Conservation (phyloP, 768 basidiomycete genomes). For the Termitomyces sp. region DNA sequence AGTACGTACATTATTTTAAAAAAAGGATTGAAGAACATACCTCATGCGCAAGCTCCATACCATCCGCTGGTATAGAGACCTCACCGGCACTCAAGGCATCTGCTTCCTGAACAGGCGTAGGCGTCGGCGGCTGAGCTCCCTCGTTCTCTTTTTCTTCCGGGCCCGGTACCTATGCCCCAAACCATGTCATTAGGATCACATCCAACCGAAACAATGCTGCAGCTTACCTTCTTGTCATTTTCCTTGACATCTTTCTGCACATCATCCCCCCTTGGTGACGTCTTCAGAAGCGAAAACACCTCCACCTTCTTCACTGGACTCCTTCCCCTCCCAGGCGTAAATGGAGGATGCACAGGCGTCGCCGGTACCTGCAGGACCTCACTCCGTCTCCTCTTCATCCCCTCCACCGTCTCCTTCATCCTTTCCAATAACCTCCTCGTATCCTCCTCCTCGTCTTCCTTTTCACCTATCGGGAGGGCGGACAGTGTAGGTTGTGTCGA, state of each 20-base stretch:
- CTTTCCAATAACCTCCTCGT: conserved; percentile 38
- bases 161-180: neutral
- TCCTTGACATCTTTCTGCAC: neutral
- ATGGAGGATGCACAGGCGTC: neutral
- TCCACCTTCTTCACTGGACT: neutral
- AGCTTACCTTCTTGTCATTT: neutral
- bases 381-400: conserved; percentile 41
- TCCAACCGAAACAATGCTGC: neutral
- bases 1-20: neutral
- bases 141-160: neutral
- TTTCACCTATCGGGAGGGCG: neutral
- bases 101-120: neutral
- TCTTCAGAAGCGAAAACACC: neutral
- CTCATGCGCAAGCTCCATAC: neutral
- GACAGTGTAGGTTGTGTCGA: neutral
- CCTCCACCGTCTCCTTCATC: conserved; percentile 45
- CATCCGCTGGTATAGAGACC: neutral
- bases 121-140: too few species aligned
- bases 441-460: conserved; percentile 31
- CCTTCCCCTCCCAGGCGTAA: neutral
- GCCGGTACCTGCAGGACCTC: conserved; percentile 15
- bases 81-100: neutral
- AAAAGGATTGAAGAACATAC: neutral
- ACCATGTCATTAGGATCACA: neutral
- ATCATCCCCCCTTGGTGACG: neutral